Evolutionary conservation across 2,329 filamentous ascomycete genomes (phyloP).

Genomic region (Rosellinia necatrix): DNA sequence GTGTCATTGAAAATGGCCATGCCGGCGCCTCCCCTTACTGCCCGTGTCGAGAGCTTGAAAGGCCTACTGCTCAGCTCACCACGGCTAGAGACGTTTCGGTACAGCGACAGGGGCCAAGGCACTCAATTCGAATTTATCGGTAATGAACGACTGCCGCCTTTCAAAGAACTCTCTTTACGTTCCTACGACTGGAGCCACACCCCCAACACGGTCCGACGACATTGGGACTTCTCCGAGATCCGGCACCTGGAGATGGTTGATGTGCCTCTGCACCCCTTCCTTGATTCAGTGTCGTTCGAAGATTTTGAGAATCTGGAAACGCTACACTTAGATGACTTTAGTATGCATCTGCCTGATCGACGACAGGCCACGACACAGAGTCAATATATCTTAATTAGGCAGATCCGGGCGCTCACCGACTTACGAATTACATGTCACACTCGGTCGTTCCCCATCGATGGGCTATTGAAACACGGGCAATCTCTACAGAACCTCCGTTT

Average conservation of each 20-base stretch:
- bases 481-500: slow-evolving; percentile 48
- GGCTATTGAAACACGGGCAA: slow-evolving; percentile 44
- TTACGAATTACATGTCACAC: slow-evolving; percentile 50
- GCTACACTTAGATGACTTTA: slow-evolving; percentile 52
- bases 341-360: slow-evolving; percentile 45
- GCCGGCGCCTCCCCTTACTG: slow-evolving; percentile 48
- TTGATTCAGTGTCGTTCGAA: slow-evolving; percentile 46
- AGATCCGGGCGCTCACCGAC: slow-evolving; percentile 44
- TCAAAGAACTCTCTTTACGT: slow-evolving; percentile 48
- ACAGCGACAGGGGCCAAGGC: slow-evolving; percentile 51
- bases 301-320: slow-evolving; percentile 45
- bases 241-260: slow-evolving; percentile 47
- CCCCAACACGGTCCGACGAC: slow-evolving; percentile 42
- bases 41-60: slow-evolving; percentile 49
- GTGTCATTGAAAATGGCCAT: slow-evolving; percentile 48
- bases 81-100: slow-evolving; percentile 47
- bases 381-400: slow-evolving; percentile 46
- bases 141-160: slow-evolving; percentile 49
- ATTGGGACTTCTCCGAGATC: slow-evolving; percentile 55
- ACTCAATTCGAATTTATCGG: slow-evolving; percentile 48
- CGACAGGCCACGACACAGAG: slow-evolving; percentile 46
- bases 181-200: slow-evolving; percentile 57
- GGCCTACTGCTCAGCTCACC: slow-evolving; percentile 45
- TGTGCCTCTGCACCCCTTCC: slow-evolving; percentile 51
- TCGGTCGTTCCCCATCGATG: slow-evolving; percentile 46